Evolutionary conservation across 148 eudicot species (phyloP), one percentile per base, ranked within the genome.

Genomic region (Amaranthus cruentus): DNA sequence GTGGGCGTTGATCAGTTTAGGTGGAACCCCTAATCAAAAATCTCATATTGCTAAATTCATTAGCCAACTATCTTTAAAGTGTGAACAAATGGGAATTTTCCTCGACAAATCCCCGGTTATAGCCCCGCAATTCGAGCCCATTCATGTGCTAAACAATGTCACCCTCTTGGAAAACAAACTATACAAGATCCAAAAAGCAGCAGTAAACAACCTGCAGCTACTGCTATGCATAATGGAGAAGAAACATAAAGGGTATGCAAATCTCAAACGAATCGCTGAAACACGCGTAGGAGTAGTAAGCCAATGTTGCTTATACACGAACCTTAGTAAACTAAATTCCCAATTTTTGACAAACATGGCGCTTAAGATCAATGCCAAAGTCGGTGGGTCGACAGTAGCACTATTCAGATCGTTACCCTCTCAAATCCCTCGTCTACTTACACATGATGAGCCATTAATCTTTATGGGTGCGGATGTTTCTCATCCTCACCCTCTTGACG

Each of bases 401-500:
- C 74, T 94, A 56, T 87, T 81, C 83, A 87, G 86, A 72, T 80
- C 98, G 15, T 68, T 94, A 52, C 91, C 92, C 2, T 80, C 90
- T 48, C 97, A 94, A 77, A 84, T 91, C 48, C 98, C 97, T 2
- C 79, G 97, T 59, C 77, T 91, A 63, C 79, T 93, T 49, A 71
- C 47, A 42, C 76, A 67, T 11, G 84, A 91, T 51, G 88, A 89
- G 47, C 91, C 96, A 0, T 81, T 88, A 43, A 94, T 94, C 66
- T 91, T 94, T 71, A 88, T 94, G 98, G 98, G 98, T 4, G 97
- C 97, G 0, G 98, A 94, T 77, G 98, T 94, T 0, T 87, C 98
- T 7, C 98, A 94, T 73, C 98, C 98, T 72, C 98, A 94, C 73
- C 98, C 97, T 0, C 79, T 87, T 12, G 97, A 94, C 51, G 98